A percentile compares a stretch with the other conserved stretches of the same genome.
phyloP scores from a whole-genome alignment of 192 early-diverging fungal genomes.

The Podochytrium sp. region DNA sequence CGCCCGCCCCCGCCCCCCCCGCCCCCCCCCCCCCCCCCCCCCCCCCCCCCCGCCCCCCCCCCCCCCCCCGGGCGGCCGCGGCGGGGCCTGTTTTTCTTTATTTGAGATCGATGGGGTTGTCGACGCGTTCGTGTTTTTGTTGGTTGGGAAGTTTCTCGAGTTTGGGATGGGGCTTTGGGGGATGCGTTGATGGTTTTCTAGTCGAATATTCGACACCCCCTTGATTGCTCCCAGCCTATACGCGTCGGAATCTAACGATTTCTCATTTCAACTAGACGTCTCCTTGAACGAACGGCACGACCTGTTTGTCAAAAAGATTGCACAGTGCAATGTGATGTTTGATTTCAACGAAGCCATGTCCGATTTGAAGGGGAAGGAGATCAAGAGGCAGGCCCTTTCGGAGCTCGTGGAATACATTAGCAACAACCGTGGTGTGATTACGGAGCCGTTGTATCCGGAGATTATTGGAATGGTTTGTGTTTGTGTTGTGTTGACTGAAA shows the following conservation, averaged over 20 bases:
- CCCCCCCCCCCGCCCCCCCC: constrained; percentile 28
- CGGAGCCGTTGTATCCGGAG: constrained; percentile 87
- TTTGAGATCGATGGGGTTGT: neutral
- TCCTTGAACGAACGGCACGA: constrained; percentile 80
- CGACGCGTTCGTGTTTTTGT: neutral
- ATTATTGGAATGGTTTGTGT: constrained; percentile 87
- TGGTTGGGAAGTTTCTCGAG: neutral
- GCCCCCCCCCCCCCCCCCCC: constrained; percentile 1
- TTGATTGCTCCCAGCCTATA: neutral
- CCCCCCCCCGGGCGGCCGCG: constrained; percentile 23
- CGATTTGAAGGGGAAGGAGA: constrained; percentile 93
- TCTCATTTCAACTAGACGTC: constrained; percentile 62
- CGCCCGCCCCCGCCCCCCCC: neutral
- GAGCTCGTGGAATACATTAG: constrained; percentile 95
- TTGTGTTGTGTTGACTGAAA: neutral
- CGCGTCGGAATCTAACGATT: neutral
- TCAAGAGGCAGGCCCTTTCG: constrained; percentile 87
- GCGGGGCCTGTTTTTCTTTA: neutral
- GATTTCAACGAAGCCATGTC: constrained; percentile 92
- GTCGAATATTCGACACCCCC: neutral
- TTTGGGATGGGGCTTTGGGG: neutral
- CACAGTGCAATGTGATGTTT: constrained; percentile 91
- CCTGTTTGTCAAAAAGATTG: constrained; percentile 87
- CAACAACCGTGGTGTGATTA: constrained; percentile 85
- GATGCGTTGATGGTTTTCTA: neutral